phyloP scores from a whole-genome alignment of 345 rosid species.

The Acer campestre region DNA sequence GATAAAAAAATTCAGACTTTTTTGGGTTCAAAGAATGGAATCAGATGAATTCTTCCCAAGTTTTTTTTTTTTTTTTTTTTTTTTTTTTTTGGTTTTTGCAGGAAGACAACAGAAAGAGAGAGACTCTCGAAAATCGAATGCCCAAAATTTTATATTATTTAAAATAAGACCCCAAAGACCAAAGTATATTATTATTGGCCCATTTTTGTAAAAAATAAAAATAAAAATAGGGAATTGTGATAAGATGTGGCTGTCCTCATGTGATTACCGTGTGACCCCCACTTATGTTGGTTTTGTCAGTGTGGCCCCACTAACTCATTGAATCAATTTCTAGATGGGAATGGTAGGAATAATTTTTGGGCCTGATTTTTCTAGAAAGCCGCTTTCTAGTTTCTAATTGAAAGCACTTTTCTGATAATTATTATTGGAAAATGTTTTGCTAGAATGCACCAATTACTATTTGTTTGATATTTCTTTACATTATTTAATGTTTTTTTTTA shows the following conservation, averaged over 20 bases:
- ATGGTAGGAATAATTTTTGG: too few species aligned
- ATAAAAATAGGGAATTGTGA: not conserved
- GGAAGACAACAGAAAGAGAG: conserved; percentile 2
- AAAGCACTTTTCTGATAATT: too few species aligned
- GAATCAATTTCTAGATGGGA: not conserved
- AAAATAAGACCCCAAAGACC: not conserved
- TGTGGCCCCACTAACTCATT: not conserved
- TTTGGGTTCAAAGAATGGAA: conserved; percentile 4
- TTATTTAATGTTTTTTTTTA: too few species aligned
- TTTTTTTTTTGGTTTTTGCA: not conserved
- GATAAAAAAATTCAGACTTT: too few species aligned
- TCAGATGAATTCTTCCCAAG: conserved; percentile 3
- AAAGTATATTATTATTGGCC: conserved; percentile 6
- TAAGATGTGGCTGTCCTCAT: not conserved
- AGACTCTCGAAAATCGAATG: conserved; percentile 3
- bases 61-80: not conserved
- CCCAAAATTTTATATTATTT: not conserved
- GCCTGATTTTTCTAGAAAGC: too few species aligned
- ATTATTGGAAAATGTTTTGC: too few species aligned
- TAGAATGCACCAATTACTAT: too few species aligned
- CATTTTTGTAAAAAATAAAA: not conserved
- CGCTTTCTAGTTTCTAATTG: too few species aligned
- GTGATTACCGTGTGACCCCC: not conserved
- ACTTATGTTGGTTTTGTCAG: not conserved
- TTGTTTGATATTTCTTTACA: too few species aligned